A percentile compares a stretch with the other conserved stretches of the same genome.
phyloP scores from a whole-genome alignment of 208 protist species.

The Leishmania arabica region DNA sequence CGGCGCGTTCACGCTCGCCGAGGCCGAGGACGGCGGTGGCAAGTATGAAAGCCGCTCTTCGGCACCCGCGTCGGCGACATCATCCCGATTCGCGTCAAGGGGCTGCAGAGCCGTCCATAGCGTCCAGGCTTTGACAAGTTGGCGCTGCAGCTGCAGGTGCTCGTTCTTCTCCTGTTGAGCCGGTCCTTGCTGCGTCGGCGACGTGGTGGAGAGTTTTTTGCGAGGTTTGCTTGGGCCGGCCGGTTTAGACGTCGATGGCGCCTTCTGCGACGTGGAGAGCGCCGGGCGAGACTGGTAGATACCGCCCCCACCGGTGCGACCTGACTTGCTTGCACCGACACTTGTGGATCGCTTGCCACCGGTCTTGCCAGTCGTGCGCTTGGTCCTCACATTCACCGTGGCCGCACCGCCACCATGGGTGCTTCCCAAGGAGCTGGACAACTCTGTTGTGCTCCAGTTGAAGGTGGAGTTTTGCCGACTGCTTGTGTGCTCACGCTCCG shows the following conservation, averaged over 20 bases:
- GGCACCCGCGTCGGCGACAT: background rate
- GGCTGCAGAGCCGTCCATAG: constrained; percentile 17
- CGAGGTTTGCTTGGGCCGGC: background rate
- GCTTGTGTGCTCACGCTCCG: constrained; percentile 11
- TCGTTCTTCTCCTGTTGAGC: background rate
- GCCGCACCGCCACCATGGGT: background rate
- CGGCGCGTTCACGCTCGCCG: background rate
- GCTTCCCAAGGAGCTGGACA: background rate
- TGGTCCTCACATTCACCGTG: background rate
- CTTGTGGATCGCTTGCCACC: constrained; percentile 25
- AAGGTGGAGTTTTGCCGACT: constrained; percentile 4
- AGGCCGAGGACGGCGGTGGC: constrained; percentile 11
- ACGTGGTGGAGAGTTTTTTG: background rate
- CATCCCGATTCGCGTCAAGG: background rate
- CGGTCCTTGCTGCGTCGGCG: background rate
- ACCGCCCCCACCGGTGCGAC: constrained; percentile 7
- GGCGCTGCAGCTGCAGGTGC: constrained; percentile 16
- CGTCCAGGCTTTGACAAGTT: constrained; percentile 25
- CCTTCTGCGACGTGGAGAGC: constrained; percentile 12
- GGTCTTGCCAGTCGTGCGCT: background rate
- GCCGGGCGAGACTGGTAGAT: constrained; percentile 5
- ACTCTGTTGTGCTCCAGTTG: constrained; percentile 6
- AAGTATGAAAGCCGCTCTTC: constrained; percentile 1
- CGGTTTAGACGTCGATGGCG: background rate
- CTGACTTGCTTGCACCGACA: constrained; percentile 11